phyloP scores from a whole-genome alignment of 2,329 filamentous ascomycete species.

The Aspergillus novoparasiticus region DNA sequence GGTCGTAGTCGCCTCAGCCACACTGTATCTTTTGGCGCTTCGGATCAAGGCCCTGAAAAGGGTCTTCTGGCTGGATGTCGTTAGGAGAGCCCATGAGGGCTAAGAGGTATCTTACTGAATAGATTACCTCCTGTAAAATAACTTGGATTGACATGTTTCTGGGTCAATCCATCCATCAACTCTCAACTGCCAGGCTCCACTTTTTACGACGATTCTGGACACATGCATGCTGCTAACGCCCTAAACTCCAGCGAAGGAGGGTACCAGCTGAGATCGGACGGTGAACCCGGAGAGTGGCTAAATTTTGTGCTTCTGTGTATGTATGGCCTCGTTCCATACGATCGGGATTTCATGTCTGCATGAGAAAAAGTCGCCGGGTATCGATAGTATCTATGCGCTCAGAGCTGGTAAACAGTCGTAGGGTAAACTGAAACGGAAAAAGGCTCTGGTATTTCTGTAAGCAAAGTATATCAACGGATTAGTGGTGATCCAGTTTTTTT shows the following conservation, averaged over 20 bases:
- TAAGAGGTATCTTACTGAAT: neutral
- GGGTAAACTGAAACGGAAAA: neutral
- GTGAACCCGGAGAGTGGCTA: slow-evolving; percentile 23
- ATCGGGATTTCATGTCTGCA: slow-evolving; percentile 26
- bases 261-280: slow-evolving; percentile 28
- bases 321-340: slow-evolving; percentile 25
- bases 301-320: slow-evolving; percentile 1
- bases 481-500: neutral
- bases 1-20: slow-evolving; percentile 1
- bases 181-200: slow-evolving; percentile 16
- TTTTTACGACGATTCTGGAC: slow-evolving; percentile 25
- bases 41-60: neutral
- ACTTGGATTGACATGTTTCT: neutral
- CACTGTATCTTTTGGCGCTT: neutral
- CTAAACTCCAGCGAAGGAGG: slow-evolving; percentile 12
- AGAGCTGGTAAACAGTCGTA: neutral
- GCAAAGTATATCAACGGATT: neutral
- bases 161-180: neutral
- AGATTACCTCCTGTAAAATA: neutral
- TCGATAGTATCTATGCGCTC: slow-evolving; percentile 5
- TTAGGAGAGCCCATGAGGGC: neutral
- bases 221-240: slow-evolving; percentile 25
- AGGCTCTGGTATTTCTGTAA: neutral
- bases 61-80: neutral
- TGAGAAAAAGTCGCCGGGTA: slow-evolving; percentile 23